Evolutionary conservation across 1,284 basidiomycete genomes (phyloP).

Genomic region (Puccinia coronata): DNA sequence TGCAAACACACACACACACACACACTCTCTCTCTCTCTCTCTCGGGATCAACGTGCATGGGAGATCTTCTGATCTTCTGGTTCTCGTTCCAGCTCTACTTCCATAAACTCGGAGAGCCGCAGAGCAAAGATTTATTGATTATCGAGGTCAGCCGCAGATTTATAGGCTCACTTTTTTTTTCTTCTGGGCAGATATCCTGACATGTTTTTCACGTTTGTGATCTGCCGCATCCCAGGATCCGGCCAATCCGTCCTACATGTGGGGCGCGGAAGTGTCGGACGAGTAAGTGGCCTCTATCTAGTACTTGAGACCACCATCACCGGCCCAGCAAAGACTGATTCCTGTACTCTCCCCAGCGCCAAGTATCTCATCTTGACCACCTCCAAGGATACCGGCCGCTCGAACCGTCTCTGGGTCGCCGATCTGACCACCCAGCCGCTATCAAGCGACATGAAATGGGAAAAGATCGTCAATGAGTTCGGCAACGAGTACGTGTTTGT

Average conservation of each 20-base stretch:
- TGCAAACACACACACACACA: too few species aligned
- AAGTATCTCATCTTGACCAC: slow-evolving; percentile 67
- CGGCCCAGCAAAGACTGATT: not conserved
- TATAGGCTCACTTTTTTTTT: slow-evolving; percentile 9
- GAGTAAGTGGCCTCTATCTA: slow-evolving; percentile 65
- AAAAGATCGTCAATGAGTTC: slow-evolving; percentile 69
- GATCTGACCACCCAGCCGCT: slow-evolving; percentile 67
- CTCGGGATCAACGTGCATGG: too few species aligned
- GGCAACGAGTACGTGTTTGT: slow-evolving; percentile 64
- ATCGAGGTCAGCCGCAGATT: slow-evolving; percentile 26
- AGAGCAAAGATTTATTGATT: slow-evolving; percentile 42
- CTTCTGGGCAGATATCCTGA: not conserved
- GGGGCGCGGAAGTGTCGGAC: slow-evolving; percentile 64
- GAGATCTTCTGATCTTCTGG: too few species aligned
- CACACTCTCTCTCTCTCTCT: too few species aligned
- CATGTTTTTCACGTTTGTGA: not conserved
- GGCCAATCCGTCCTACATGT: slow-evolving; percentile 70
- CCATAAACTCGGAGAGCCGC: slow-evolving; percentile 47
- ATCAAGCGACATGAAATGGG: slow-evolving; percentile 69
- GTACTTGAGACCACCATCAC: not conserved
- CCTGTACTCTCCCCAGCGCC: slow-evolving; percentile 46
- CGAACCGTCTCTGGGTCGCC: slow-evolving; percentile 73
- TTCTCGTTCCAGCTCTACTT: slow-evolving; percentile 33
- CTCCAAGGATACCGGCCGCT: slow-evolving; percentile 67
- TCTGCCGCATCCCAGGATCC: slow-evolving; percentile 22